phyloP scores from a whole-genome alignment of 768 basidiomycete genomes.

The Suillus paluster region DNA sequence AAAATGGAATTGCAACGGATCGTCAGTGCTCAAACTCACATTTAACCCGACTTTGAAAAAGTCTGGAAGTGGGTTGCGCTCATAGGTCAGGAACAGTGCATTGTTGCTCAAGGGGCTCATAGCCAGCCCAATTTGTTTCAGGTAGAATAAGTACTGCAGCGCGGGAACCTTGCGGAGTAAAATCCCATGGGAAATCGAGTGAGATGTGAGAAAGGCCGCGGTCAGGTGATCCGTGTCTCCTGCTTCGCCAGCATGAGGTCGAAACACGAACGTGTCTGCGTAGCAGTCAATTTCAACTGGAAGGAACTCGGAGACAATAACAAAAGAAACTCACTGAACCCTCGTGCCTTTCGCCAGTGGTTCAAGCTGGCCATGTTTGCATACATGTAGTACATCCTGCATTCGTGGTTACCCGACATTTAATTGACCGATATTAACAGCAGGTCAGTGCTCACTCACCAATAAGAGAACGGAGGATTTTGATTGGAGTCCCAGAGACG shows the following conservation, averaged over 20 bases:
- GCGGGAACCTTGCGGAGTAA: slow-evolving; percentile 97
- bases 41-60: slow-evolving; percentile 97
- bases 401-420: slow-evolving; percentile 7
- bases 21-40: slow-evolving; percentile 95
- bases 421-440: not conserved
- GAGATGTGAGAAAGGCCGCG: slow-evolving; percentile 93
- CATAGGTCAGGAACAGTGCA: slow-evolving; percentile 94
- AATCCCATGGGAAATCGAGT: slow-evolving; percentile 99
- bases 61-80: slow-evolving; percentile 95
- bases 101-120: slow-evolving; percentile 99
- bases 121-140: slow-evolving; percentile 97
- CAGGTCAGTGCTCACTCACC: slow-evolving; percentile 53
- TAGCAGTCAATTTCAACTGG: not conserved
- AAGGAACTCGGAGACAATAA: not conserved
- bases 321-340: slow-evolving; percentile 75
- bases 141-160: slow-evolving; percentile 94
- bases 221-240: slow-evolving; percentile 98
- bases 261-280: slow-evolving; percentile 92
- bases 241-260: slow-evolving; percentile 97
- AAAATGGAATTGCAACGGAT: slow-evolving; percentile 97
- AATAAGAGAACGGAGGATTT: slow-evolving; percentile 95
- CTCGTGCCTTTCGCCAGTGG: slow-evolving; percentile 84
- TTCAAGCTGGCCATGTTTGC: slow-evolving; percentile 96
- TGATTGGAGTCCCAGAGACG: slow-evolving; percentile 86
- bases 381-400: slow-evolving; percentile 96